Evolutionary conservation across 1,139 yeast species (phyloP), one percentile per base, ranked within the genome.

Genomic region (Meyerozyma guilliermondii): DNA sequence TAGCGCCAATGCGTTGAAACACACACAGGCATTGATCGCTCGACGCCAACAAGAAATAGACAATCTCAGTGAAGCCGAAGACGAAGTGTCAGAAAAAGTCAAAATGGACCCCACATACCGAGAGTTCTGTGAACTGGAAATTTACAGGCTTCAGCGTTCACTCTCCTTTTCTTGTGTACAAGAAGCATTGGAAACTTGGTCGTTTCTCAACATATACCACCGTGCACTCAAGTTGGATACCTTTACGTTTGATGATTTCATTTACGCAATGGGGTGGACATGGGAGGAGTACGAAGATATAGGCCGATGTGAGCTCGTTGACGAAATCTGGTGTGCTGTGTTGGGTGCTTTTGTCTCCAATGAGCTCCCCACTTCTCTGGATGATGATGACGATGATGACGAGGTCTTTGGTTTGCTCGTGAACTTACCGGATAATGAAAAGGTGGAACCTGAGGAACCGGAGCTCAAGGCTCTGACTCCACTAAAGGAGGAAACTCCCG

Each of bases 231-330:
- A 75, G 13, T 66, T 87, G 17, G 91, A 84, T 55, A 78, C 86
- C 0, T 83, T 87, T 51, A 83, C 94, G 0, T 85, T 84, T 65
- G 95, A 87, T 60, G 94, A 86, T 55, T 85, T 81, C 54, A 58
- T 84, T 5, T 79, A 78, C 45, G 81, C 85, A 2, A 66, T 87
- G 65, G 72, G 73, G 10, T 78, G 85, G 85, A 64, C 63, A 41
- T 55, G 62, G 34, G 71, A 73, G 38, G 72, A 71, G 37, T 72
- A 66, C 20, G 57, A 64, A 10, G 71, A 74, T 9, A 44, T 58
- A 7, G 77, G 78, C 1, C 51, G 74, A 37, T 81, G 88, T 53
- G 76, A 71, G 23, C 59, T 86, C 39, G 59, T 87, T 39, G 80
- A 82, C 52, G 95, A 85, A 60, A 74, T 87, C 7, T 87, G 84